Conservation (phyloP, 176 grass and related monocot species). For the Aegilops longissima region DNA sequence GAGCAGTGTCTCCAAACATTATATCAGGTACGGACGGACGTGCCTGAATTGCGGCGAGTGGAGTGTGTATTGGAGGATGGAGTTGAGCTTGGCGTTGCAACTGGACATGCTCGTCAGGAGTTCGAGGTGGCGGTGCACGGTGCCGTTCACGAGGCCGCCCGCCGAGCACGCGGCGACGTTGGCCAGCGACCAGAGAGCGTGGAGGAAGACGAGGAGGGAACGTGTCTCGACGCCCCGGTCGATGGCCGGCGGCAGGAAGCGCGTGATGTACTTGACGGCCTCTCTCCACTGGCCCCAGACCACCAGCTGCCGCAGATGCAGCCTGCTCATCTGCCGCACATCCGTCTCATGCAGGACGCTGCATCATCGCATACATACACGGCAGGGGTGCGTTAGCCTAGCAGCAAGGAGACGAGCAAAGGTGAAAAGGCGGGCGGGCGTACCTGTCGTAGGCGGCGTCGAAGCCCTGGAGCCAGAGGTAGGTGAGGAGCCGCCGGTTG, state of each 20-base stretch:
- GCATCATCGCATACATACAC: background rate
- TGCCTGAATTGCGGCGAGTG: background rate
- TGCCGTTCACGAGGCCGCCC: background rate
- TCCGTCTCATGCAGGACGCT: background rate
- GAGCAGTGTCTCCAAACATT: background rate
- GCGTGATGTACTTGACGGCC: background rate
- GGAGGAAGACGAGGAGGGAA: background rate
- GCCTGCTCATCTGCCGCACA: background rate
- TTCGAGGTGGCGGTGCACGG: background rate
- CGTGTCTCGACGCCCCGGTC: background rate
- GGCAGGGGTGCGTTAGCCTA: background rate
- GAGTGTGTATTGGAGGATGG: background rate
- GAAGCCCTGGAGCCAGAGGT: background rate
- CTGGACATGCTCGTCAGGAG: background rate
- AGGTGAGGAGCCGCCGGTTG: background rate
- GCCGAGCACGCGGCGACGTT: background rate
- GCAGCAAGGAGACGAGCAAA: background rate
- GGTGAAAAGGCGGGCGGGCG: background rate
- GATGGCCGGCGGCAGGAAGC: background rate
- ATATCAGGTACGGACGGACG: background rate
- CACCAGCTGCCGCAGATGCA: background rate
- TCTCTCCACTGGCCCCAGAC: background rate
- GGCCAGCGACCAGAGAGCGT: background rate
- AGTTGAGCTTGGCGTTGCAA: background rate
- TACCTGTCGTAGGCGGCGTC: background rate